Conservation (phyloP, 148 eudicot species). For the Talinum fruticosum region DNA sequence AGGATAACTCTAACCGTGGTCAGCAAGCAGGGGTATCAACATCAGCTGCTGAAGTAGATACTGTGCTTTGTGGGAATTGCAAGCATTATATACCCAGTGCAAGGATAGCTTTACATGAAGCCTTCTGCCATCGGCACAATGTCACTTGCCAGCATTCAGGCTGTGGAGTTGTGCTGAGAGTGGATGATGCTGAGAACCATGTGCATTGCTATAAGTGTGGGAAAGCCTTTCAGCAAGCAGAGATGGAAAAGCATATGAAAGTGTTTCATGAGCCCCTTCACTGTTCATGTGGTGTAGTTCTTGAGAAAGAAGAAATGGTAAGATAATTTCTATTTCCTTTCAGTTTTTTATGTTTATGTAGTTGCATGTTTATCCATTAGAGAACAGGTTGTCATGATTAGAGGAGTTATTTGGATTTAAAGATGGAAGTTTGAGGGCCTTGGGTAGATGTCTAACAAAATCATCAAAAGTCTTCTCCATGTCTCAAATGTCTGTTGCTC, state of each 20-base stretch:
- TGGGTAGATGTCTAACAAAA: not conserved
- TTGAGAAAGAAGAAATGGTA: constrained; percentile 89
- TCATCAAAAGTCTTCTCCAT: not conserved
- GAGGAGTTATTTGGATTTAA: not conserved
- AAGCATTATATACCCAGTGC: constrained; percentile 72
- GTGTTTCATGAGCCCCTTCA: constrained; percentile 82
- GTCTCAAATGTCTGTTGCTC: too few species aligned
- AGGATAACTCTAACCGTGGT: constrained; percentile 46
- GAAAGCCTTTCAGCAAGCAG: constrained; percentile 68
- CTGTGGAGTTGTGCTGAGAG: constrained; percentile 77
- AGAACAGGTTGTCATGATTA: not conserved
- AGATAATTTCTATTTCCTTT: constrained; percentile 17
- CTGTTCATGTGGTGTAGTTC: constrained; percentile 78
- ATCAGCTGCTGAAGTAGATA: constrained; percentile 48
- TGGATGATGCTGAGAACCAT: constrained; percentile 69
- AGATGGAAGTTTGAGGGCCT: not conserved
- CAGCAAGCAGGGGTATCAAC: constrained; percentile 61
- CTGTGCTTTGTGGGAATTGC: constrained; percentile 76
- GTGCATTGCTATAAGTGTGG: constrained; percentile 82
- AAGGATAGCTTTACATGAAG: constrained; percentile 83
- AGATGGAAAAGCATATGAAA: constrained; percentile 85
- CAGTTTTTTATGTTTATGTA: not conserved
- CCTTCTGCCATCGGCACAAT: constrained; percentile 82
- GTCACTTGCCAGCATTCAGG: constrained; percentile 62
- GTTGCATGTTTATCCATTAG: not conserved